These are phyloP conservation scores for Colletotrichum abscissum DNA, from an alignment of 2,329 filamentous ascomycete species.

Conservation along the genomic window DNA sequence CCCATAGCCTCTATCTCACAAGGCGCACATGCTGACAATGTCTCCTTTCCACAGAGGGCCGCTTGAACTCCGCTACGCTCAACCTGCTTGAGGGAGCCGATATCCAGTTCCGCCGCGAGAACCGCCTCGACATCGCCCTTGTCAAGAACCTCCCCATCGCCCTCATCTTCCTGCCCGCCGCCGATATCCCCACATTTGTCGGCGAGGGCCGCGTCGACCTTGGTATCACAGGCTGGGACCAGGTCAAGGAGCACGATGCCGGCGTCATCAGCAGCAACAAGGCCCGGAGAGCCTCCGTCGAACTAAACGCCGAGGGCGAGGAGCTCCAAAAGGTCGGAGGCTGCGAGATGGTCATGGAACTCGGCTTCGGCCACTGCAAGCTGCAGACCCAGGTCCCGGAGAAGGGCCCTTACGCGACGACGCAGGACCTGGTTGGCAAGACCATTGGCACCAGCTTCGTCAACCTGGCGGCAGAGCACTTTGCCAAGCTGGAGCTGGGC, in stretches of 20 bases:
- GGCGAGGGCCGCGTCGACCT: constrained; percentile 94
- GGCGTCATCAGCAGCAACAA: constrained; percentile 62
- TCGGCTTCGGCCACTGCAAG: constrained; percentile 91
- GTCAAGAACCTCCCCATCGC: constrained; percentile 97
- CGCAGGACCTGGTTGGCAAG: constrained; percentile 86
- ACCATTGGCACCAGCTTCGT: constrained; percentile 98
- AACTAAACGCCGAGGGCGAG: constrained; percentile 54
- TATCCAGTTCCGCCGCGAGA: constrained; percentile 96
- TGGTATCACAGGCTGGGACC: constrained; percentile 93
- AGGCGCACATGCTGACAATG: constrained; percentile 37
- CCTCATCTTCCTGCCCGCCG: constrained; percentile 95
- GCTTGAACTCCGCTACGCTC: constrained; percentile 86
- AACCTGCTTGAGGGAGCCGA: constrained; percentile 94
- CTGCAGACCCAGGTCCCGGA: constrained; percentile 97
- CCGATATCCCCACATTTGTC: constrained; percentile 97
- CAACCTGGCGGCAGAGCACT: constrained; percentile 84
- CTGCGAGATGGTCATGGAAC: constrained; percentile 88
- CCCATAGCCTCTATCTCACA: not conserved
- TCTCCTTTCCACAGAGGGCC: constrained; percentile 75
- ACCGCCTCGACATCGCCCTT: constrained; percentile 94
- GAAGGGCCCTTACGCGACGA: constrained; percentile 77
- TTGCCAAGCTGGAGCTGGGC: constrained; percentile 77
- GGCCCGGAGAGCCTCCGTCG: constrained; percentile 59
- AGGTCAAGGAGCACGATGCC: constrained; percentile 90
- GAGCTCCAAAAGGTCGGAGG: constrained; percentile 65